Evolutionary conservation across 2,329 filamentous ascomycete genomes (phyloP).

Genomic region (Monilinia fructigena): DNA sequence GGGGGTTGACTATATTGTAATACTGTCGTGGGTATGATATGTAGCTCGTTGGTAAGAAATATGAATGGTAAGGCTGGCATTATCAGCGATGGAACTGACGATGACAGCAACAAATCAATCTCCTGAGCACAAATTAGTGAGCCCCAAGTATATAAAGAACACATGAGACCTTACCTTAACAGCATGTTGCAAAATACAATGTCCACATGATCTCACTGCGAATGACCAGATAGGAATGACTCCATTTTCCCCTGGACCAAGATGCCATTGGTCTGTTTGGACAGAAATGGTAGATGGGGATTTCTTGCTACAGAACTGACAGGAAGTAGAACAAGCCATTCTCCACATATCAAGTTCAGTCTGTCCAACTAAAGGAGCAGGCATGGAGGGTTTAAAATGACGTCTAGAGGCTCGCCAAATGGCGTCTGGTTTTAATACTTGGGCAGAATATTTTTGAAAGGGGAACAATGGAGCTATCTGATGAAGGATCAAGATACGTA

Average conservation of each 20-base stretch:
- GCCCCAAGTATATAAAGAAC: slow-evolving; percentile 16
- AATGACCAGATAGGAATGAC: slow-evolving; percentile 72
- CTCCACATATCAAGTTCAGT: slow-evolving; percentile 77
- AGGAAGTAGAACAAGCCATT: slow-evolving; percentile 60
- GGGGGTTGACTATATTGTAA: slow-evolving; percentile 55
- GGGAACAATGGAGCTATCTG: slow-evolving; percentile 41
- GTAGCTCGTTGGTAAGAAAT: slow-evolving; percentile 59
- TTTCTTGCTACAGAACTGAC: slow-evolving; percentile 64
- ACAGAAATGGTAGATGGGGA: slow-evolving; percentile 32
- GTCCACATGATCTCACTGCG: slow-evolving; percentile 61
- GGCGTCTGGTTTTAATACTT: slow-evolving; percentile 55
- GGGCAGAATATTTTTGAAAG: slow-evolving; percentile 40
- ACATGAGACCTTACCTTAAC: slow-evolving; percentile 58
- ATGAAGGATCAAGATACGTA: slow-evolving; percentile 54
- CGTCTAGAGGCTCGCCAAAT: slow-evolving; percentile 73
- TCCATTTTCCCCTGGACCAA: slow-evolving; percentile 60
- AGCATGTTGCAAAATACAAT: slow-evolving; percentile 60
- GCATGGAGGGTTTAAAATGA: slow-evolving; percentile 63
- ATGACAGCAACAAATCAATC: slow-evolving; percentile 64
- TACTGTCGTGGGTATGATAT: slow-evolving; percentile 57
- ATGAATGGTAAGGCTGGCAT: slow-evolving; percentile 68
- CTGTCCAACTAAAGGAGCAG: slow-evolving; percentile 62
- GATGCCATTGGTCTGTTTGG: slow-evolving; percentile 50
- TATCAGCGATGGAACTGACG: slow-evolving; percentile 58
- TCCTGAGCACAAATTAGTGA: slow-evolving; percentile 54